Evolutionary conservation across 2,329 filamentous ascomycete species (phyloP).

Genomic region (Apiospora hydei): DNA sequence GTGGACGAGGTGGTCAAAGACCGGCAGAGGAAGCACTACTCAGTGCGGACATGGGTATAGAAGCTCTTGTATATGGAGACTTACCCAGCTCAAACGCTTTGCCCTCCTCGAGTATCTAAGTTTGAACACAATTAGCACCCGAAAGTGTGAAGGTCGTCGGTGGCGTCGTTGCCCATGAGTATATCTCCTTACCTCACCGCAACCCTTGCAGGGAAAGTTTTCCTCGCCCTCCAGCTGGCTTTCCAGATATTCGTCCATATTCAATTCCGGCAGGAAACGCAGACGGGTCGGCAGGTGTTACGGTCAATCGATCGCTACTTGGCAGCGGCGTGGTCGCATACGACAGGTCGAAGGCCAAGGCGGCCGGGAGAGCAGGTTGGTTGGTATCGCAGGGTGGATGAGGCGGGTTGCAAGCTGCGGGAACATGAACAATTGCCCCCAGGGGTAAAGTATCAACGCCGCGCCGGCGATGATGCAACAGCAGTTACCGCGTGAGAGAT

Average conservation of each 20-base stretch:
- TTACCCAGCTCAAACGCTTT: slow-evolving; percentile 97
- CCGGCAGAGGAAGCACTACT: neutral
- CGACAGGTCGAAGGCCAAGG: slow-evolving; percentile 11
- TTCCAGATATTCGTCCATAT: slow-evolving; percentile 69
- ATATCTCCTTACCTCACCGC: slow-evolving; percentile 76
- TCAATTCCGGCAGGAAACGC: slow-evolving; percentile 31
- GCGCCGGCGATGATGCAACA: slow-evolving; percentile 20
- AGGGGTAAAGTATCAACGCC: slow-evolving; percentile 23
- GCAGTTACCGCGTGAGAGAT: slow-evolving; percentile 2
- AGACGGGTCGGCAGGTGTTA: neutral
- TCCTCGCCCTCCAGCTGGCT: slow-evolving; percentile 79
- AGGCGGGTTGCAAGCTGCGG: neutral
- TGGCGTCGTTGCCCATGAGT: slow-evolving; percentile 31
- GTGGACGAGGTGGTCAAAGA: slow-evolving; percentile 17
- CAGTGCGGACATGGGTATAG: slow-evolving; percentile 10
- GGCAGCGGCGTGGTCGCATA: slow-evolving; percentile 11
- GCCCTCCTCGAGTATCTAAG: slow-evolving; percentile 93
- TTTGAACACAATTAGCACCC: slow-evolving; percentile 35
- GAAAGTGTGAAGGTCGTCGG: slow-evolving; percentile 27
- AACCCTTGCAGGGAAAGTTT: slow-evolving; percentile 89
- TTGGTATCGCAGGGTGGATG: neutral
- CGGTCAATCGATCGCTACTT: slow-evolving; percentile 20
- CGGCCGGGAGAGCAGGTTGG: slow-evolving; percentile 14
- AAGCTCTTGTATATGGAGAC: slow-evolving; percentile 39
- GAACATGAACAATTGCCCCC: slow-evolving; percentile 21